Base-by-base conservation (phyloP, 192 early-diverging fungal species). In the Umbelopsis isabellina region DNA sequence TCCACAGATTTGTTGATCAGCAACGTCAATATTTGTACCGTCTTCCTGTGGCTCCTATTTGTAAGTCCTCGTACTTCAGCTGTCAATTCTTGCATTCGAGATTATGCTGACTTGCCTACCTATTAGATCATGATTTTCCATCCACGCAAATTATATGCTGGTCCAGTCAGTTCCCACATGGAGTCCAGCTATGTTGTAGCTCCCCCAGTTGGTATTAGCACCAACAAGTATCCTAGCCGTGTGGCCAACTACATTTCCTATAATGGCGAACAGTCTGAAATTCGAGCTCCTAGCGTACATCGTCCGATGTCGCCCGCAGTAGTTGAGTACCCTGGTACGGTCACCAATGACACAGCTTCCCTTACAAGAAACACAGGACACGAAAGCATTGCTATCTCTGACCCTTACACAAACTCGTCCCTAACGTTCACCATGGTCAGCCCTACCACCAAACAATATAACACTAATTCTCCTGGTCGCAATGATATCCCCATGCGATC, bases 1-100 rank as follows among this genome's bases (percentile, higher is more conserved):
- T 61, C 10, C 48, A 16, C 65, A 25, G 75, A 76, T 45, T 18
- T 70, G 20, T 50, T 76, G 15, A 76, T 76, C 47, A 50, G 51
- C 70, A 76, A 76, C 21, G 52, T 66, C 66, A 76, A 76, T 27
- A 35, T 68, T 7, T 67, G 70, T 20, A 65, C 52, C 11, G 65
- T 72, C 12, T 51, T 76, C 37, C 46, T 68, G 15, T 76, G 66
- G 51, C n/a, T 76, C 20, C 15, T 76, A 9, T 76, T 71, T 68
- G 73, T 75, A 75, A 53, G 73, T 70, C 37, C 37, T 67, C 21
- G 21, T 16, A 21, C 18, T 1, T 37, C 4, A 15, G 30, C 2
- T 61, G 7, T 3, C 13, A 58, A 58, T 25, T 23, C 15, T 11
- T 16, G 3, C 16, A 61, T 13, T 5, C 15, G 27, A 61, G 37